A percentile compares a stretch with the other conserved stretches of the same genome.
Evolutionary conservation across 805 yeast species (phyloP).

Genomic region (Sugiyamaella valdiviana): DNA sequence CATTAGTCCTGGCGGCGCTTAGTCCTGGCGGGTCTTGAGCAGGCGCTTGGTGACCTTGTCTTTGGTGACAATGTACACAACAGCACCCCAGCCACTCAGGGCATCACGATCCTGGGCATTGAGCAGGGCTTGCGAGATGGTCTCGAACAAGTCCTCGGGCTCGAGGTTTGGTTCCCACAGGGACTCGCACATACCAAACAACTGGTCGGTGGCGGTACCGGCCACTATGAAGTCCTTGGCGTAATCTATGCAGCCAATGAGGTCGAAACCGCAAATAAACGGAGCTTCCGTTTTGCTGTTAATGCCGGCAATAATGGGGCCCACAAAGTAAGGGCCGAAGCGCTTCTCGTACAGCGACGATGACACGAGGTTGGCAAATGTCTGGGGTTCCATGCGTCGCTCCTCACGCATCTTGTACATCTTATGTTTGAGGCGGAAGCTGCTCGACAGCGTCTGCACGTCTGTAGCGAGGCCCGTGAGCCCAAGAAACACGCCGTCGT

Average conservation of each 20-base stretch:
- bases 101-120: conserved; percentile 98
- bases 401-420: conserved; percentile 88
- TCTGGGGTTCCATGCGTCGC: conserved; percentile 84
- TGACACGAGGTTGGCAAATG: conserved; percentile 87
- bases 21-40: conserved; percentile 94
- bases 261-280: conserved; percentile 90
- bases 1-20: too few relatives aligned
- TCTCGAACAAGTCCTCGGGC: conserved; percentile 93
- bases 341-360: conserved; percentile 85
- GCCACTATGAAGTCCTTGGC: conserved; percentile 92
- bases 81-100: conserved; percentile 97
- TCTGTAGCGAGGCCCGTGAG: conserved; percentile 95
- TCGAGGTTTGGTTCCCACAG: conserved; percentile 89
- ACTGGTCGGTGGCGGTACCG: conserved; percentile 95
- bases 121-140: conserved; percentile 86
- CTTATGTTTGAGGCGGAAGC: conserved; percentile 78
- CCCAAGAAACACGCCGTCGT: conserved; percentile 75
- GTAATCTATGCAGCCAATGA: conserved; percentile 92
- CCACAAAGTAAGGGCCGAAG: conserved; percentile 90
- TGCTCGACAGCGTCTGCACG: conserved; percentile 74
- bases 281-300: conserved; percentile 78
- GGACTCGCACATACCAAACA: conserved; percentile 98
- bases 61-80: conserved; percentile 84
- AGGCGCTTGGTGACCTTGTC: conserved; percentile 85
- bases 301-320: conserved; percentile 95